A percentile compares a stretch with the other conserved stretches of the same genome.
Evolutionary conservation across 1,139 yeast genomes (phyloP).

Genomic region (Kodamaea alishanica): DNA sequence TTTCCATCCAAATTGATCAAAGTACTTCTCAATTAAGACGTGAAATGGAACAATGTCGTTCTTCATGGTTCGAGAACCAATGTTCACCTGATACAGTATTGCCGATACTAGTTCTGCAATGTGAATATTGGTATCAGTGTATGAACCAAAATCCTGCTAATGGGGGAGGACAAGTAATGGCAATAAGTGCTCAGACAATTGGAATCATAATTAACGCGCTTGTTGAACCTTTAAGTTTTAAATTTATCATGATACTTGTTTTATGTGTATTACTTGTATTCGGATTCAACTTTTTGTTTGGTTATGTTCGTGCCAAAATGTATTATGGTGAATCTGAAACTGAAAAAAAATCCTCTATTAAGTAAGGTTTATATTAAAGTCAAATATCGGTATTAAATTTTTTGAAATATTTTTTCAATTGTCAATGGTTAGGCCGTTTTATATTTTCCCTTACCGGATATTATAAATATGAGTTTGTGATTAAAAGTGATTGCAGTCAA

Average conservation of each 20-base stretch:
- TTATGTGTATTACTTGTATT: conserved; percentile 28
- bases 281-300: conserved; percentile 41
- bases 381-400: too few species aligned
- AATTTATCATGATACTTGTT: conserved; percentile 46
- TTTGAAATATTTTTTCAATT: too few species aligned
- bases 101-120: conserved; percentile 55
- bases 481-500: too few species aligned
- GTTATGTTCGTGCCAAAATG: conserved; percentile 43
- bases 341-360: not conserved
- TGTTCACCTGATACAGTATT: conserved; percentile 57
- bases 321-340: conserved; percentile 29
- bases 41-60: conserved; percentile 47
- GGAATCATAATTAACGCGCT: conserved; percentile 62
- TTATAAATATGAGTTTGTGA: too few species aligned
- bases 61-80: conserved; percentile 49
- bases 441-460: too few species aligned
- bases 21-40: conserved; percentile 35
- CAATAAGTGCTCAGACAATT: conserved; percentile 58
- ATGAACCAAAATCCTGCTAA: conserved; percentile 52
- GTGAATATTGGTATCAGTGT: conserved; percentile 60
- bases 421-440: too few species aligned
- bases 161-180: conserved; percentile 41
- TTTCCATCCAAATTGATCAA: conserved; percentile 43
- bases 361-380: too few species aligned
- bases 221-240: conserved; percentile 59